Evolutionary conservation across 805 yeast genomes (phyloP), one percentile per base, ranked within the genome.

Genomic region (Saturnispora ahearnii): DNA sequence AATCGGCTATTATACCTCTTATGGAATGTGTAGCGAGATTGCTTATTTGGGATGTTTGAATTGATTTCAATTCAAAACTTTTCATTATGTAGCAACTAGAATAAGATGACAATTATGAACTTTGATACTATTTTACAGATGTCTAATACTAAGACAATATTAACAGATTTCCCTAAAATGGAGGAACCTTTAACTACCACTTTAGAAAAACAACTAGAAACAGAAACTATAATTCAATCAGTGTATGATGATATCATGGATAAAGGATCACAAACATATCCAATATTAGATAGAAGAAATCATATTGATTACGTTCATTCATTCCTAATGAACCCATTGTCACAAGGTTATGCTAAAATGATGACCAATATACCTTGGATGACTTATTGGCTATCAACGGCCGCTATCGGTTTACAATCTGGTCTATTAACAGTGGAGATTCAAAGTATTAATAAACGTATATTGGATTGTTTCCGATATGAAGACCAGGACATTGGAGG

Each of bases 311-410:
- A 72, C 58, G 63, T 78, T 12, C 63, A 68, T 21, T 51, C 60
- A n/a, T 67, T 70, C 18, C 65, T 79, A 24, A 56, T 61, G 9
- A 60, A 65, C 10, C 67, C 73, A 15, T 69, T 85, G 28, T 85
- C 89, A 0, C 54, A 66, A 2, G 68, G 63, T 8, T 83, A 75
- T 62, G 61, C 64, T 3, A 74, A 74, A 0, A 70, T 87, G 44
- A 97, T 91, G 64, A 93, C 97, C 0, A 85, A 93, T n/a, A 89
- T 84, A 53, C 81, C 96, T 0, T 93, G 98, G 98, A 68, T 91
- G 59, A 51, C 86, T 1, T 91, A 85, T 62, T 93, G 99, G 99
- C 66, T 83, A 6, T 61, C 77, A 42, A 88, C 87, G 61, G 72
- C 82, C 0, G 57, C 73, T 41, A 56, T 62, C 3, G 49, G 79